Evolutionary conservation across 371 early-diverging fungal genomes (phyloP).

Genomic region (Mortierella sp.): DNA sequence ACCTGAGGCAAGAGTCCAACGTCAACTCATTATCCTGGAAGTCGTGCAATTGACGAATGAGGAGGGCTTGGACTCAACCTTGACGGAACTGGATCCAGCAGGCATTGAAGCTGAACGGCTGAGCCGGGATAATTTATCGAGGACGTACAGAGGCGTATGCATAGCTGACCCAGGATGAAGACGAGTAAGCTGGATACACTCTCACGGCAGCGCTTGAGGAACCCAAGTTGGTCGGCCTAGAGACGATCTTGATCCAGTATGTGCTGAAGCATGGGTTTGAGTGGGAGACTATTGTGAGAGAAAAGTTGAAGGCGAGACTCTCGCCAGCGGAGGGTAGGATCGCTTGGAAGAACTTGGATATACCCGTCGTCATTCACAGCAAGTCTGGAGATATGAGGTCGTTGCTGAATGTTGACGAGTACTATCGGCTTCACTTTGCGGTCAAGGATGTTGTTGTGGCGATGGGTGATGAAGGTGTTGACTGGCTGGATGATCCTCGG

Average conservation of each 20-base stretch:
- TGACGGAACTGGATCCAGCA: slow-evolving; percentile 11
- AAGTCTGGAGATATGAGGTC: background rate
- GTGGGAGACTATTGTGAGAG: slow-evolving; percentile 23
- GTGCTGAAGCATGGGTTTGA: slow-evolving; percentile 37
- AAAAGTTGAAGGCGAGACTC: slow-evolving; percentile 17
- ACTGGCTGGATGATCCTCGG: background rate
- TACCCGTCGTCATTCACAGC: slow-evolving; percentile 15
- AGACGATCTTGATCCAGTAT: slow-evolving; percentile 39
- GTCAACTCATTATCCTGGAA: background rate
- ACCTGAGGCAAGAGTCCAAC: slow-evolving; percentile 1
- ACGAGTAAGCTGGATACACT: slow-evolving; percentile 5
- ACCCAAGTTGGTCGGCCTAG: slow-evolving; percentile 47
- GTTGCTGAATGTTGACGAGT: slow-evolving; percentile 16
- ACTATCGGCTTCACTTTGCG: slow-evolving; percentile 23
- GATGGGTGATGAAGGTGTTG: background rate
- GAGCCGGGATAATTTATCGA: slow-evolving; percentile 29
- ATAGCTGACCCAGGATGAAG: slow-evolving; percentile 28
- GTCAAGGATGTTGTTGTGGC: slow-evolving; percentile 9
- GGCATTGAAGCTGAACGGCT: slow-evolving; percentile 22
- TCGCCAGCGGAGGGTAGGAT: slow-evolving; percentile 32
- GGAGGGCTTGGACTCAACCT: background rate
- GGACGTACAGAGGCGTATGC: slow-evolving; percentile 28
- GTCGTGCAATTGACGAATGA: background rate
- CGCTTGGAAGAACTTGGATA: slow-evolving; percentile 49
- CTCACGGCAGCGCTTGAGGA: slow-evolving; percentile 34